Conservation (phyloP, 2,329 filamentous ascomycete genomes). For the Emmonsiellopsis sp. region DNA sequence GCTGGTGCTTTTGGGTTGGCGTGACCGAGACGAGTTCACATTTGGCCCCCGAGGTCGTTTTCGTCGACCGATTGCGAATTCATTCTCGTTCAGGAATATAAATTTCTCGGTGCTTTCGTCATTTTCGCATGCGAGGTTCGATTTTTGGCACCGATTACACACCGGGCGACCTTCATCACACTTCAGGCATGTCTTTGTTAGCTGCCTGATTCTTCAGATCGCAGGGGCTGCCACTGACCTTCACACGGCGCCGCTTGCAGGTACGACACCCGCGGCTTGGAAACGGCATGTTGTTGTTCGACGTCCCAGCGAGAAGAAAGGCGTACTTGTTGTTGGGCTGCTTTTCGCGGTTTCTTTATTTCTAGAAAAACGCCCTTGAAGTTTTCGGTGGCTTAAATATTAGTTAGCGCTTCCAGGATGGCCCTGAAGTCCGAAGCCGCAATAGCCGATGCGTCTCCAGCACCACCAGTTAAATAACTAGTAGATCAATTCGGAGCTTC, state of each 20-base stretch:
- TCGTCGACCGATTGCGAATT: background rate
- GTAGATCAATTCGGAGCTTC: too few relatives aligned
- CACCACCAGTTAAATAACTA: too few relatives aligned
- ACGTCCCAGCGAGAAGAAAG: background rate
- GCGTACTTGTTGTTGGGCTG: too few relatives aligned
- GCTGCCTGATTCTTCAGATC: background rate
- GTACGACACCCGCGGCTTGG: constrained; percentile 1
- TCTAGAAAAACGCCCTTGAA: too few relatives aligned
- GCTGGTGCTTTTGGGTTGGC: too few relatives aligned
- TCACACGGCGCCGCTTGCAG: constrained; percentile 1
- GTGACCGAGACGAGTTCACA: background rate
- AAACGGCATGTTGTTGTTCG: background rate
- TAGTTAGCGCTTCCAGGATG: too few relatives aligned
- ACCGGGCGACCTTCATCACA: background rate
- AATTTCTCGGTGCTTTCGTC: background rate
- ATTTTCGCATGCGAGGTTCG: background rate
- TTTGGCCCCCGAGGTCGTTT: background rate
- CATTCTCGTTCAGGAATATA: constrained; percentile 1
- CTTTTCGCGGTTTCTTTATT: too few relatives aligned
- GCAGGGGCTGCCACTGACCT: background rate
- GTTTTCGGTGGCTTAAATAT: too few relatives aligned
- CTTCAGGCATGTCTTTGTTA: background rate
- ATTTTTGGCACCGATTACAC: background rate
- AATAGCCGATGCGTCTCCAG: too few relatives aligned
- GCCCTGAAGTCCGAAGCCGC: too few relatives aligned